phyloP scores from a whole-genome alignment of 768 basidiomycete species.

The Boletellus ananas region DNA sequence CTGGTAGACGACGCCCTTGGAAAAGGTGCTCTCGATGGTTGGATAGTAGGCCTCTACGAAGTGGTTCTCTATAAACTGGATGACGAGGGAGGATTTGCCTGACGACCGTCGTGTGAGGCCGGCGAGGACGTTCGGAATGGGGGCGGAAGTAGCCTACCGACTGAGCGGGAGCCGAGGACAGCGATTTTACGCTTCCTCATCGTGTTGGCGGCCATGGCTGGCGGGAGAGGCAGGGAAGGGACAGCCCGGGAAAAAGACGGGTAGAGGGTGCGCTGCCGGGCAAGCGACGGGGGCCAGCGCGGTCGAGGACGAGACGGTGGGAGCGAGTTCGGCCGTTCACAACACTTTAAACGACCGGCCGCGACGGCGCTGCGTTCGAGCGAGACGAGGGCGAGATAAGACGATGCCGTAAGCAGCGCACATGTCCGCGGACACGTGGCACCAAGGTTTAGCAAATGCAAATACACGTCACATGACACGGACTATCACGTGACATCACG shows the following conservation, averaged over 20 bases:
- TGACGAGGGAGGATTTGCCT: conserved; percentile 93
- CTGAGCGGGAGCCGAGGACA: conserved; percentile 81
- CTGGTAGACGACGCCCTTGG: conserved; percentile 82
- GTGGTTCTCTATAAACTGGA: conserved; percentile 90
- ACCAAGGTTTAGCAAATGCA: conserved; percentile 20
- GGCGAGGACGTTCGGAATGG: background rate
- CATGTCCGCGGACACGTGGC: conserved; percentile 16
- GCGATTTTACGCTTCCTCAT: conserved; percentile 87
- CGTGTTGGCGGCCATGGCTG: conserved; percentile 32
- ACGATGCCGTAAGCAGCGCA: conserved; percentile 8
- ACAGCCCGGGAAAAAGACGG: conserved; percentile 16
- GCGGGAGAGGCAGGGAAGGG: conserved; percentile 1
- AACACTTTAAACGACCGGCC: conserved; percentile 10
- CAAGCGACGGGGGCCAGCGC: conserved; percentile 23
- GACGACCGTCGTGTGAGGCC: conserved; percentile 21
- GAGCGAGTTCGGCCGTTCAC: conserved; percentile 9
- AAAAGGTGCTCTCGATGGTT: conserved; percentile 86
- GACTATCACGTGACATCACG: conserved; percentile 26
- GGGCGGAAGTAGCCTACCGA: conserved; percentile 53
- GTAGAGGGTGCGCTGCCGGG: too few relatives aligned
- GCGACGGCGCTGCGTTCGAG: conserved; percentile 17
- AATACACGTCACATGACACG: conserved; percentile 19
- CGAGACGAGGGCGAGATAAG: conserved; percentile 13
- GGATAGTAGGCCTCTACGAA: conserved; percentile 95
- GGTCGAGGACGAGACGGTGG: too few relatives aligned